Percentiles rank a stretch among this genome's conserved stretches.
Conservation (phyloP, 305 asterid genomes). For the Fraxinus sp. region DNA sequence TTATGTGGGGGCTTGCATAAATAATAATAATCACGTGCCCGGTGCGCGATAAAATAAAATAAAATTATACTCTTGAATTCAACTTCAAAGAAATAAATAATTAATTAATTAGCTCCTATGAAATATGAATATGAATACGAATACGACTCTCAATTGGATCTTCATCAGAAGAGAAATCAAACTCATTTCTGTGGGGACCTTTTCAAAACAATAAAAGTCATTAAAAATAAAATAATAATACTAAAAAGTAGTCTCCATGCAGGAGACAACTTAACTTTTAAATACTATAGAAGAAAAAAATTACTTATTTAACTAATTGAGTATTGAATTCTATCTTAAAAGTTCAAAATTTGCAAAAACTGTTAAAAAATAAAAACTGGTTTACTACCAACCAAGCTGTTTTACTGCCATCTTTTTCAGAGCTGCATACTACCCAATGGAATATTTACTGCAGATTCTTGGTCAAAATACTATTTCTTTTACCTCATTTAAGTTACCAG, state of each 20-base stretch:
- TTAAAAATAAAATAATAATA: not conserved
- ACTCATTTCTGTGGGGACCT: not conserved
- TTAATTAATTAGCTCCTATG: not conserved
- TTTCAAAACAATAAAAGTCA: not conserved
- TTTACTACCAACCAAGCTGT: not conserved
- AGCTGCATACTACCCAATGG: not conserved
- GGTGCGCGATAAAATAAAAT: not conserved
- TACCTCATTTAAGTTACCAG: constrained; percentile 24
- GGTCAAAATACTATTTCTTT: not conserved
- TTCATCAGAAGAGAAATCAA: not conserved
- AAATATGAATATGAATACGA: not conserved
- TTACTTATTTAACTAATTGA: not conserved
- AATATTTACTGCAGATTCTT: not conserved
- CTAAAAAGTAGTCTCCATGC: constrained; percentile 50
- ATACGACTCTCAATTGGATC: not conserved
- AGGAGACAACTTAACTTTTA: constrained; percentile 57
- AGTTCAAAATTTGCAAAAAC: not conserved
- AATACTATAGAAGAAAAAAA: not conserved
- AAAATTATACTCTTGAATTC: not conserved
- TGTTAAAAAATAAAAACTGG: too few relatives aligned
- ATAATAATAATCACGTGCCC: not conserved
- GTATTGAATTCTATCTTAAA: not conserved
- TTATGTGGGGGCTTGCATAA: not conserved
- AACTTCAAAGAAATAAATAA: not conserved
- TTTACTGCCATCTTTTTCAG: constrained; percentile 25